Conservation (phyloP, 805 yeast species). For the Saturnispora zaruensis region DNA sequence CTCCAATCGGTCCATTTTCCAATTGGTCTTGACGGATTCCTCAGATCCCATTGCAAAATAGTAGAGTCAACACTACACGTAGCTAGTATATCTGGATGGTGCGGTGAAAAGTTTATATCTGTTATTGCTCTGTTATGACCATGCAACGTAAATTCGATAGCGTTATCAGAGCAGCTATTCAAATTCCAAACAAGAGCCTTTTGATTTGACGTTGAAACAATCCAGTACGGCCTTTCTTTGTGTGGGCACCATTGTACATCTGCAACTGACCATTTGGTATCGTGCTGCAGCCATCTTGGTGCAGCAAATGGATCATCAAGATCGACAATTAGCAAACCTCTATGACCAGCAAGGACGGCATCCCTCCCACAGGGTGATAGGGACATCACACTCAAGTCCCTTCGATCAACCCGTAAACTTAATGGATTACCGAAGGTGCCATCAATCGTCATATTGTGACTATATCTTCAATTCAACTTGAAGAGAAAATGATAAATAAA, state of each 20-base stretch:
- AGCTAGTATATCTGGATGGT: constrained; percentile 77
- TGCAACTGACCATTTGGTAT: constrained; percentile 96
- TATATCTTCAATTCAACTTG: not conserved
- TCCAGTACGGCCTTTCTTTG: constrained; percentile 76
- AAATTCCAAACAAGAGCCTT: constrained; percentile 94
- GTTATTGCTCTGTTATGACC: constrained; percentile 91
- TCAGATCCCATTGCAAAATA: constrained; percentile 83
- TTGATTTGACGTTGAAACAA: constrained; percentile 88
- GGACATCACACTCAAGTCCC: constrained; percentile 73
- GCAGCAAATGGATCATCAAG: constrained; percentile 91
- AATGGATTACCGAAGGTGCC: constrained; percentile 71
- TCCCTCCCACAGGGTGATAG: constrained; percentile 86
- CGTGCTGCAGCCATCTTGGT: constrained; percentile 88
- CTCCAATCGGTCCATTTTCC: constrained; percentile 83
- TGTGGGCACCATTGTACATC: constrained; percentile 99
- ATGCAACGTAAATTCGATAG: constrained; percentile 65
- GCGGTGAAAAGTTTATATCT: constrained; percentile 88
- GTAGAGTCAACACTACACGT: constrained; percentile 91
- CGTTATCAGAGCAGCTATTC: constrained; percentile 34
- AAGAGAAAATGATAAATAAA: not conserved
- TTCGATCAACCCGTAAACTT: constrained; percentile 86
- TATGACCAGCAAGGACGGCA: constrained; percentile 78
- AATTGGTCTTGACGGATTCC: constrained; percentile 59
- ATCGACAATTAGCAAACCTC: constrained; percentile 85
- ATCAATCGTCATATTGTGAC: not conserved